Evolutionary conservation across 768 basidiomycete species (phyloP), one percentile per base, ranked within the genome.

Genomic region (Boletus vermiculosoides): DNA sequence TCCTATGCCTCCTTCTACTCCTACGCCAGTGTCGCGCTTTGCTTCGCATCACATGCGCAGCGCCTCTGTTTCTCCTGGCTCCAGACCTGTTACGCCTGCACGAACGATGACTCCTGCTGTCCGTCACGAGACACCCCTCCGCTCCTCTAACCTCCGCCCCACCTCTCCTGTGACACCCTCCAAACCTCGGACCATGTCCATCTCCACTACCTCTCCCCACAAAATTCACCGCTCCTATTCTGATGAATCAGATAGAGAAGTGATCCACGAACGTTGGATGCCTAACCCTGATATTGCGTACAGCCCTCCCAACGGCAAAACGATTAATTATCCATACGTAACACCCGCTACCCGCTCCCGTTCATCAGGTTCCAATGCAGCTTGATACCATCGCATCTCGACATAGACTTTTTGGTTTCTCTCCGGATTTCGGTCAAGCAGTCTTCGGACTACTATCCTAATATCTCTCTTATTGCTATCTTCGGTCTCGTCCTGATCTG

Each of bases 191-290:
- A 72, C 76, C 57, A 74, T 83, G 65, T 81, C 83, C 22, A 73
- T 74, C 50, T 64, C 75, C 34, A 61, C 68, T 42, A 74, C 81
- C 16, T 80, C 82, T 25, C 81, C 84, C 51, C 78, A 80, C 46
- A 84, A 82, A 77, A 80, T 85, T 72, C 68, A 63, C 49, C 81
- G 86, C 52, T 82, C 84, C 34, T 77, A 82, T 58, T 85, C 84
- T 52, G 87, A 88, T 66, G 86, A 87, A 74, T 87, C 85, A 60
- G 74, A 74, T 56, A 72, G 71, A 62, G 75, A 80, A 60, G 74
- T 76, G 68, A 81, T 84, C 44, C 84, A 81, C 57, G 80, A 87
- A 66, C 80, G 84, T 58, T 88, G 87, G 87, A 74, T 87, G 45
- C 87, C 87, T 15, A 78, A 80, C 31, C 64, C 70, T 40, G 68